Evolutionary conservation across 139 green algal genomes (phyloP).

Genomic region (Limnomonas spitsbergensis): DNA sequence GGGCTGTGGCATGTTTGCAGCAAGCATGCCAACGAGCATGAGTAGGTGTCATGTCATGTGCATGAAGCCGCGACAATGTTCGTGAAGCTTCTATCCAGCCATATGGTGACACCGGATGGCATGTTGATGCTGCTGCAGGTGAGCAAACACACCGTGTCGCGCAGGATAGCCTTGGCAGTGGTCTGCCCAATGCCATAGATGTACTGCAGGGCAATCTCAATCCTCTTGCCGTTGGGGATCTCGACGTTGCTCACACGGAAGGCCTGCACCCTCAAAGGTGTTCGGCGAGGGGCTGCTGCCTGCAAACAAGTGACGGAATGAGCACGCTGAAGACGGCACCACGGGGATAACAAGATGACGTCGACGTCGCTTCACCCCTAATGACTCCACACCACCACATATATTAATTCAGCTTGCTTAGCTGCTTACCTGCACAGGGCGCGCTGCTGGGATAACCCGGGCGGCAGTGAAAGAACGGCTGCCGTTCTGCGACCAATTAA

Average conservation of each 20-base stretch:
- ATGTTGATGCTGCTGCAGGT: no score
- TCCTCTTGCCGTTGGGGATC: constrained; percentile 95
- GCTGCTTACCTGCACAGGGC: constrained; percentile 39
- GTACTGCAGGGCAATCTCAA: constrained; percentile 95
- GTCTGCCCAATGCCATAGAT: constrained; percentile 93
- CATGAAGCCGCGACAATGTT: no score
- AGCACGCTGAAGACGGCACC: not conserved
- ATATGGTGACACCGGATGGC: no score
- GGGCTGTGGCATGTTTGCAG: not conserved
- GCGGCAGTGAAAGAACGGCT: constrained; percentile 39
- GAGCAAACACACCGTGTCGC: constrained; percentile 71
- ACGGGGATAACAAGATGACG: not conserved
- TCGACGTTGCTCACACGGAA: constrained; percentile 96
- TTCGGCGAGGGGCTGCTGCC: constrained; percentile 42
- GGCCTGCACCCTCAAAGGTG: constrained; percentile 63
- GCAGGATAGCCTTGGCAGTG: constrained; percentile 87
- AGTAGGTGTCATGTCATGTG: no score
- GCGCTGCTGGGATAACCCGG: constrained; percentile 27
- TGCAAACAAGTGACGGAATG: constrained; percentile 16
- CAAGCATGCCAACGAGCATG: no score
- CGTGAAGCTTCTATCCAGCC: no score
- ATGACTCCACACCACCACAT: not conserved
- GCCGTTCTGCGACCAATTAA: not conserved
- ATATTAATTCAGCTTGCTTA: not conserved
- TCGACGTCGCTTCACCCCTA: not conserved